phyloP scores from a whole-genome alignment of 129 eudicot genomes.

The Silybum marianum region DNA sequence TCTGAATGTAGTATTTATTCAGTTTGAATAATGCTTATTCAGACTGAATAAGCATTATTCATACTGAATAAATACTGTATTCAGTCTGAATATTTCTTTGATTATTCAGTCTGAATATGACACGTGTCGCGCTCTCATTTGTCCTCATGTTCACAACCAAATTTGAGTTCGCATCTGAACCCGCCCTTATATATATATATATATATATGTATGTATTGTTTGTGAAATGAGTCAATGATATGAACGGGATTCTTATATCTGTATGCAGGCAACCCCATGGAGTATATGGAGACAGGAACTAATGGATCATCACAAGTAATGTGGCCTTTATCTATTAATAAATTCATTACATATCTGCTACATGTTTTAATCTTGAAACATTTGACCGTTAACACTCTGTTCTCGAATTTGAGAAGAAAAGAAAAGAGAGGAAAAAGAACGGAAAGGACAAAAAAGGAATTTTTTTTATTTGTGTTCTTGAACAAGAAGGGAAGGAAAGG shows the following conservation, averaged over 20 bases:
- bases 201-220: not conserved
- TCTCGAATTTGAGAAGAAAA: not conserved
- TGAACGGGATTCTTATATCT: not conserved
- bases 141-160: no score
- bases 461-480: not conserved
- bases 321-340: constrained; percentile 5
- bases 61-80: no score
- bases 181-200: no score
- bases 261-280: constrained; percentile 57
- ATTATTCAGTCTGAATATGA: no score
- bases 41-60: no score
- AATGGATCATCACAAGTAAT: constrained; percentile 56
- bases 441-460: not conserved
- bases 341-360: not conserved
- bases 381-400: not conserved
- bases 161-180: no score
- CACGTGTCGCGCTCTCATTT: no score
- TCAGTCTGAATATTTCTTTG: no score
- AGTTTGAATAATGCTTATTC: no score
- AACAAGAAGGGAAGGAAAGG: not conserved
- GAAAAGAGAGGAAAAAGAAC: not conserved
- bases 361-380: not conserved
- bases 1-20: no score
- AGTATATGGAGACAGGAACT: constrained; percentile 49
- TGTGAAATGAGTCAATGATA: not conserved